These are phyloP conservation scores for Penicillium chermesinum DNA, from an alignment of 495 filamentous ascomycete species.

Conservation along the genomic window DNA sequence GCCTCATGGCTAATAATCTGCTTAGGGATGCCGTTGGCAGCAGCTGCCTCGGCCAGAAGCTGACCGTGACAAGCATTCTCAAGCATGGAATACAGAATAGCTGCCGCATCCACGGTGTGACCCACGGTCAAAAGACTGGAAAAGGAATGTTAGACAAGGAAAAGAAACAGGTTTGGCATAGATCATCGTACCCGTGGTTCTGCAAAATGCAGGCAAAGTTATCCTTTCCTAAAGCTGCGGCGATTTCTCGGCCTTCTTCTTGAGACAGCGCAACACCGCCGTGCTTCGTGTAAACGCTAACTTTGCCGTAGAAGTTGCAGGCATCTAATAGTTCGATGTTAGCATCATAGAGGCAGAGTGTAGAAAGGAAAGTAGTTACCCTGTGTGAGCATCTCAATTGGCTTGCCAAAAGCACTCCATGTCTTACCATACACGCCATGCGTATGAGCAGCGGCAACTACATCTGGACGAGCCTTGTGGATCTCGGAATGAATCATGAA, in stretches of 20 bases:
- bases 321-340: no score
- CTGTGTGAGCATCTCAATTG: constrained; percentile 48
- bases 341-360: no score
- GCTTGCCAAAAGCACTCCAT: constrained; percentile 43
- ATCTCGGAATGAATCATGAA: constrained; percentile 61
- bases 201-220: constrained; percentile 61
- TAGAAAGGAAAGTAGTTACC: no score
- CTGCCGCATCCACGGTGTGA: constrained; percentile 59
- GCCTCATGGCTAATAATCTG: constrained; percentile 43
- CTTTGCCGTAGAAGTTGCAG: constrained; percentile 50
- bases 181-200: constrained; percentile 52
- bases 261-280: constrained; percentile 54
- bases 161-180: no score
- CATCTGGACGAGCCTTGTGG: constrained; percentile 47
- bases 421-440: constrained; percentile 45
- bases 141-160: constrained; percentile 1
- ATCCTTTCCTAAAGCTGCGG: constrained; percentile 52
- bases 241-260: constrained; percentile 58
- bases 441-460: constrained; percentile 47
- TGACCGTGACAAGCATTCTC: constrained; percentile 64
- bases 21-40: constrained; percentile 51
- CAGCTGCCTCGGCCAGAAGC: constrained; percentile 59
- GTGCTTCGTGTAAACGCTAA: constrained; percentile 50
- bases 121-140: constrained; percentile 55
- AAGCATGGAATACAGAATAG: constrained; percentile 61